Evolutionary conservation across 495 filamentous ascomycete species (phyloP), one percentile per base, ranked within the genome.

Genomic region (Penicillium pulvis): DNA sequence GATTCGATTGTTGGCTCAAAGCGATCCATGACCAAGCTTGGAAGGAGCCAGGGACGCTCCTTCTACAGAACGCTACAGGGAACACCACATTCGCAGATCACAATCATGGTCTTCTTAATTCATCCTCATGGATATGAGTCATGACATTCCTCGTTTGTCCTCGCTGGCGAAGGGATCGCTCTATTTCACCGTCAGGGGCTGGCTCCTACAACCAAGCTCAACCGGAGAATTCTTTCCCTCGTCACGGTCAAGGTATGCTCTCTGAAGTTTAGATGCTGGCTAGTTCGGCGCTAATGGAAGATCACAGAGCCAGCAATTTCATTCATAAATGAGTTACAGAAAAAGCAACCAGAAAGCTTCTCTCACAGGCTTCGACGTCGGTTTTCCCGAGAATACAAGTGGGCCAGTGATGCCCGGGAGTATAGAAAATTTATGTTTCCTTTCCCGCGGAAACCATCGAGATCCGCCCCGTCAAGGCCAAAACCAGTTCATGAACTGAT

Each of bases 341-440:
- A 51, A 28, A 59, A 55, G 14, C 56, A 59, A 23, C 20, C 53
- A 4, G 63, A 55, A 30, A 66, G 64, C 26, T 48, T 78, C 28
- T 72, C 75, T 7, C 64, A 60, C 46, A 72, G 51, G 56, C 53
- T 77, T 24, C 75, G 75, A 14, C 71, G 63, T 35, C 69, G 68
- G n/a, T 68, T 78, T 53, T 78, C 74, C 12, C 59, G 65, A 56
- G 70, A 76, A 53, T 62, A 62, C 24, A 69, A 62, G 61, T 23
- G 46, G 0, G 62, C 52, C 3, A 41, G 46, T 3, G 55, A 55
- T 10, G 43, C 57, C 41, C 59, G 57, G 20, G 54, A 55, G 6
- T 24, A 62, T 20, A 62, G 51, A 12, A 64, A 55, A 35, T 24
- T 50, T 20, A 39, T 58, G 0, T 63, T 74, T 33, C 60, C 64